Evolutionary conservation across 2,329 filamentous ascomycete species (phyloP).

Genomic region (Colletotrichum sidae): DNA sequence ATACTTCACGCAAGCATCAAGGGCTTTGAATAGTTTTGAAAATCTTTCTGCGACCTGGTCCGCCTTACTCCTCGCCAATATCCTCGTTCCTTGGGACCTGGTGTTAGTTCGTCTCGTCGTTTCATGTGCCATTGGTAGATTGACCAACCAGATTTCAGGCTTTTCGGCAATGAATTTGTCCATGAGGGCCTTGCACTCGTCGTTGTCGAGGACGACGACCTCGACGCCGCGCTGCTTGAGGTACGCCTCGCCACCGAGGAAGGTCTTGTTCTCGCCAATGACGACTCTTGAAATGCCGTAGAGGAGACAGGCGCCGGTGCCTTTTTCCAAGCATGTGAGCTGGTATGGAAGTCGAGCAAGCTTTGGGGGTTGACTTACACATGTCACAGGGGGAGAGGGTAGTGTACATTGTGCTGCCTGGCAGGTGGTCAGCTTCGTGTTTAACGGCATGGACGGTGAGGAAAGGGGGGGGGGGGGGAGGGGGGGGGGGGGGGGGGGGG

Average conservation of each 20-base stretch:
- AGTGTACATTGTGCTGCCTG: slow-evolving; percentile 80
- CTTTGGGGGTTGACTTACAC: slow-evolving; percentile 57
- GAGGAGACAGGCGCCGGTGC: slow-evolving; percentile 78
- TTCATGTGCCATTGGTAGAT: neutral
- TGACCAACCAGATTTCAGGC: slow-evolving; percentile 75
- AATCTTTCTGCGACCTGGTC: no score
- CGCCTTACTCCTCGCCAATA: slow-evolving; percentile 30
- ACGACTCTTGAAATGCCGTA: slow-evolving; percentile 82
- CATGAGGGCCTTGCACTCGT: slow-evolving; percentile 77
- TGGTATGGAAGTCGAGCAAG: neutral
- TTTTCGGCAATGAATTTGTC: slow-evolving; percentile 77
- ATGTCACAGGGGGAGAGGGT: slow-evolving; percentile 84
- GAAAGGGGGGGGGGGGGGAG: no score
- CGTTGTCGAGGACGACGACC: slow-evolving; percentile 76
- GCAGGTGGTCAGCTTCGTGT: slow-evolving; percentile 48
- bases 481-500: no score
- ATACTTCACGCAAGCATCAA: no score
- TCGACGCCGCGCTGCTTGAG: slow-evolving; percentile 76
- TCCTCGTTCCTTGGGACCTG: slow-evolving; percentile 29
- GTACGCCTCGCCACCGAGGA: slow-evolving; percentile 78
- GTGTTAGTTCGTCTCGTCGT: neutral
- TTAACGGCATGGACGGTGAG: neutral
- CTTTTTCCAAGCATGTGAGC: slow-evolving; percentile 34
- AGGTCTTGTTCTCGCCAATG: slow-evolving; percentile 82
- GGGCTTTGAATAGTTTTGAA: no score